A percentile compares a stretch with the other conserved stretches of the same genome.
These are phyloP conservation scores for Gracilaria domingensis DNA, from an alignment of 23 red algal genomes.

Conservation along the genomic window DNA sequence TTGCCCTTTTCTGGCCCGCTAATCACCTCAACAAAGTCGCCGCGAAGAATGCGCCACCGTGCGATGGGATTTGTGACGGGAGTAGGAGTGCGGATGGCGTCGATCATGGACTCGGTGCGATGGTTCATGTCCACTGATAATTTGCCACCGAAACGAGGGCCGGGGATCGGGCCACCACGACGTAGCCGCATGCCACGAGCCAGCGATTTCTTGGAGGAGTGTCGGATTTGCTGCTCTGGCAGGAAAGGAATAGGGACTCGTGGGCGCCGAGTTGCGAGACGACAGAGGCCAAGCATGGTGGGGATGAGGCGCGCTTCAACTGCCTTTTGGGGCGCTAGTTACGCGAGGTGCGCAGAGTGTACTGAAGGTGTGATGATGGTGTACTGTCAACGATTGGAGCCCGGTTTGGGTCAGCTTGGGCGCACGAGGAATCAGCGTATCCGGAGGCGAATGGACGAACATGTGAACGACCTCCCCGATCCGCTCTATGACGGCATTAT, in stretches of 20 bases:
- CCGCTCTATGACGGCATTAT: too few relatives aligned
- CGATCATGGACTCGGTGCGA: constrained; percentile 75
- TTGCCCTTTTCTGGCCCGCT: constrained; percentile 73
- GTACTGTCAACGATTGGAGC: too few relatives aligned
- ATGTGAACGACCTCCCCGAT: too few relatives aligned
- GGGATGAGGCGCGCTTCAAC: neutral
- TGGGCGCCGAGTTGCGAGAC: neutral
- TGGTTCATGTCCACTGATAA: constrained; percentile 73
- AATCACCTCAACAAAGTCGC: constrained; percentile 82
- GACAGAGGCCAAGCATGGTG: constrained; percentile 9
- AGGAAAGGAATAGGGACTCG: neutral
- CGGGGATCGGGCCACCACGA: constrained; percentile 56
- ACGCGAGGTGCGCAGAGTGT: too few relatives aligned
- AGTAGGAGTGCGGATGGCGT: constrained; percentile 77
- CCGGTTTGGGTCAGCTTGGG: too few relatives aligned
- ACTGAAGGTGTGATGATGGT: too few relatives aligned
- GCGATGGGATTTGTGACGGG: constrained; percentile 60
- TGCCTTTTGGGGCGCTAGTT: too few relatives aligned
- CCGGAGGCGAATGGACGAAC: too few relatives aligned
- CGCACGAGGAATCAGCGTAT: too few relatives aligned
- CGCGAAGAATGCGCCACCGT: constrained; percentile 80
- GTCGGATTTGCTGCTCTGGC: neutral
- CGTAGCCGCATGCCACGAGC: constrained; percentile 60
- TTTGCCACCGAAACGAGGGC: constrained; percentile 63
- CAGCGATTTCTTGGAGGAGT: constrained; percentile 43